These are phyloP conservation scores for Pythium myriotylum DNA, from an alignment of 352 stramenopile species.

Conservation along the genomic window DNA sequence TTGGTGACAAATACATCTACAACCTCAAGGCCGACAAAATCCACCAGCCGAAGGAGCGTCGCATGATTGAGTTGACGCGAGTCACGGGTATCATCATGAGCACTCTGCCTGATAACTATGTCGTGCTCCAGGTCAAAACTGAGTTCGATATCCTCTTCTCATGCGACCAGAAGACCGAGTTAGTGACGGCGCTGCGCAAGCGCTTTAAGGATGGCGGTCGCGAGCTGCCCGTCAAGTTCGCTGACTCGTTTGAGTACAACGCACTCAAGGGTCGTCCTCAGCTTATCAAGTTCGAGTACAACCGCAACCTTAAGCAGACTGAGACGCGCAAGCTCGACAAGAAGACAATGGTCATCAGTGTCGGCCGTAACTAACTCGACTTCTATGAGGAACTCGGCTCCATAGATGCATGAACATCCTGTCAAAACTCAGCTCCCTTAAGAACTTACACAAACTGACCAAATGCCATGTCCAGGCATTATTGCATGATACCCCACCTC, in stretches of 20 bases:
- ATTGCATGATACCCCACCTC: too few species aligned
- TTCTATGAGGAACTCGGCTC: background rate
- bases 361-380: constrained; percentile 60
- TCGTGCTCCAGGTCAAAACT: constrained; percentile 75
- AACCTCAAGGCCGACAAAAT: constrained; percentile 88
- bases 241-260: constrained; percentile 69
- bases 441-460: background rate
- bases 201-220: constrained; percentile 57
- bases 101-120: constrained; percentile 79
- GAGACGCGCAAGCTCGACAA: constrained; percentile 67
- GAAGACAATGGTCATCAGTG: constrained; percentile 73
- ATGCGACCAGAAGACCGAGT: constrained; percentile 79
- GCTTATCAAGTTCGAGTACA: constrained; percentile 72
- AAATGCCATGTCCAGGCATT: too few species aligned
- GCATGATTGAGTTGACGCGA: constrained; percentile 61
- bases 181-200: constrained; percentile 73
- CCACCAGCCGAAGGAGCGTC: constrained; percentile 80
- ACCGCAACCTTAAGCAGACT: constrained; percentile 63
- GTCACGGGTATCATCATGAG: constrained; percentile 73
- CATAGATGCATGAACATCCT: constrained; percentile 2
- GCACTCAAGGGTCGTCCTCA: constrained; percentile 69
- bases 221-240: constrained; percentile 68
- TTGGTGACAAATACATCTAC: constrained; percentile 75
- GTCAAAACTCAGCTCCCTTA: background rate
- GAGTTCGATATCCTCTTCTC: constrained; percentile 75